These are phyloP conservation scores for Barbarea vulgaris DNA, from an alignment of 345 rosid genomes.

Conservation along the genomic window DNA sequence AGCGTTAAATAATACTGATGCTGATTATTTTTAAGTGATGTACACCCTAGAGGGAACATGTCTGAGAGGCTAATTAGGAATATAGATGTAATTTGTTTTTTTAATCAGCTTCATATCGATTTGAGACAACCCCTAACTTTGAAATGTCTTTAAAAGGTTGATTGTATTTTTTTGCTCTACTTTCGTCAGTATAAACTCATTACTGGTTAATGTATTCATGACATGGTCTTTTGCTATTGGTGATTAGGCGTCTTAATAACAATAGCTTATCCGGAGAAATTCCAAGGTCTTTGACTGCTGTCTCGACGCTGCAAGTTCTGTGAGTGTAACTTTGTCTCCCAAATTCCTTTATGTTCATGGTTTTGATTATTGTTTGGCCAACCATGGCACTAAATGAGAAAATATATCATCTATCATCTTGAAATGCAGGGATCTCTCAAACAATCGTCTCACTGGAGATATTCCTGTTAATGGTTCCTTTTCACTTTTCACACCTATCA, in stretches of 20 bases:
- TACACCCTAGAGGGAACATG: constrained; percentile 1
- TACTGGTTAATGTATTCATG: constrained; percentile 6
- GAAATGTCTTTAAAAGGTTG: not conserved
- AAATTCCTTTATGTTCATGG: constrained; percentile 2
- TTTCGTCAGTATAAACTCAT: not conserved
- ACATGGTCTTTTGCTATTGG: constrained; percentile 29
- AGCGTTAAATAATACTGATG: not conserved
- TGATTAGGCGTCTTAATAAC: constrained; percentile 47
- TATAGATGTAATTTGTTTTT: not conserved
- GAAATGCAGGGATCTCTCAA: constrained; percentile 43
- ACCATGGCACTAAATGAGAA: constrained; percentile 13
- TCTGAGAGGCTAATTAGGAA: not conserved
- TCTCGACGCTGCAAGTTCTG: constrained; percentile 43
- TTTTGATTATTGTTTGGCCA: constrained; percentile 12
- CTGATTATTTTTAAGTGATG: not conserved
- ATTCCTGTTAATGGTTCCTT: constrained; percentile 49
- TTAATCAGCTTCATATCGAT: not conserved
- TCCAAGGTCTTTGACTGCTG: constrained; percentile 46
- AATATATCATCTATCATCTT: constrained; percentile 30
- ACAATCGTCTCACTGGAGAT: constrained; percentile 45
- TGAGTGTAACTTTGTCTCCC: constrained; percentile 33
- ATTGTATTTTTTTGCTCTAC: not conserved
- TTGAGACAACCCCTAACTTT: not conserved
- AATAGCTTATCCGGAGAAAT: constrained; percentile 47
- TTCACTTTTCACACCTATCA: constrained; percentile 50